phyloP scores from a whole-genome alignment of 2,329 filamentous ascomycete species.

The Trichoderma polysporum region DNA sequence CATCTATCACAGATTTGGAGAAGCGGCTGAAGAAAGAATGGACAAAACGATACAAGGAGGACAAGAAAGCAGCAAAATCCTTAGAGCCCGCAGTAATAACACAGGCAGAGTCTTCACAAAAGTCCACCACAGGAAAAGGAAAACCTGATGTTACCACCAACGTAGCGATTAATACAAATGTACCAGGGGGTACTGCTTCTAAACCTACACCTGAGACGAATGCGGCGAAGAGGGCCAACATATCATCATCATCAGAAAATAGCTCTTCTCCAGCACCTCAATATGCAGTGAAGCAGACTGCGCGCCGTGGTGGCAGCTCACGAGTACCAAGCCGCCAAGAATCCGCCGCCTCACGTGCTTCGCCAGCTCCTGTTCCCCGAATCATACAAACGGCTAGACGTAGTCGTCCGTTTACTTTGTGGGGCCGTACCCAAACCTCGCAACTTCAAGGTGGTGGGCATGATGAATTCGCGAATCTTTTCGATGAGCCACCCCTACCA shows the following conservation, averaged over 20 bases:
- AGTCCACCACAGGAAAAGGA: not conserved
- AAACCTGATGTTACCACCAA: not conserved
- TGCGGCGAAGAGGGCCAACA: not conserved
- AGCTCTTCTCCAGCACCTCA: not conserved
- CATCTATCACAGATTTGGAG: slow-evolving; percentile 50
- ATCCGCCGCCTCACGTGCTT: not conserved
- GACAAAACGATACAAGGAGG: slow-evolving; percentile 49
- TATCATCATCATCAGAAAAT: not conserved
- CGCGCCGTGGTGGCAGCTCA: slow-evolving; percentile 22
- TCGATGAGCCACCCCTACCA: slow-evolving; percentile 23
- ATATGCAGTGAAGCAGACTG: not conserved
- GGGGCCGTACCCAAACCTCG: slow-evolving; percentile 27
- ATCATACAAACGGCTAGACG: slow-evolving; percentile 31
- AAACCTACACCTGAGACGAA: not conserved
- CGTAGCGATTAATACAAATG: not conserved
- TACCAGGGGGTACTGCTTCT: not conserved
- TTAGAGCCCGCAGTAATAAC: not conserved
- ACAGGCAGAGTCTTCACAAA: not conserved
- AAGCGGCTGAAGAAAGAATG: slow-evolving; percentile 58
- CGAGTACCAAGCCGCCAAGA: slow-evolving; percentile 16
- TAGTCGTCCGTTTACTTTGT: slow-evolving; percentile 26
- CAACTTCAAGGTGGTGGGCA: not conserved
- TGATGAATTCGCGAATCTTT: not conserved
- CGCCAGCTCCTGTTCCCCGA: slow-evolving; percentile 2
- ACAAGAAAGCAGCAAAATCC: slow-evolving; percentile 38